These are phyloP conservation scores for Lumnitzera littorea DNA, from an alignment of 345 rosid genomes.

Conservation along the genomic window DNA sequence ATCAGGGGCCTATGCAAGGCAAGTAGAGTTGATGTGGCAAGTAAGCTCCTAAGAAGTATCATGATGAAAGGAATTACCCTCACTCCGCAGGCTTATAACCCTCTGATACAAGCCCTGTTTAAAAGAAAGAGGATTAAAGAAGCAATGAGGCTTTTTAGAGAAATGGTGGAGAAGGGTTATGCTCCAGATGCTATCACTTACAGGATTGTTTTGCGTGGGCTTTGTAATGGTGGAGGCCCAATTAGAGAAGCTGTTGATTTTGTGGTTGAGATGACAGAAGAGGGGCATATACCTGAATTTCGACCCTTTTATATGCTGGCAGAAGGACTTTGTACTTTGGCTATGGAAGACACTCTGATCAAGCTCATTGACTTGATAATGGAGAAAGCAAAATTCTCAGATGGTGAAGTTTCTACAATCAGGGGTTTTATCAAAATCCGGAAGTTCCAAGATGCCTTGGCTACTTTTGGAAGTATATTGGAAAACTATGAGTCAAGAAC, in stretches of 20 bases:
- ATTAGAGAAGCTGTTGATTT: constrained; percentile 81
- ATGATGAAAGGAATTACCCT: constrained; percentile 68
- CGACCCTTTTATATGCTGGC: constrained; percentile 74
- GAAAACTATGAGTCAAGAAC: constrained; percentile 31
- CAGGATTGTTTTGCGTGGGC: constrained; percentile 65
- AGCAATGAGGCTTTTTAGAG: constrained; percentile 76
- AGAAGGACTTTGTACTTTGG: constrained; percentile 64
- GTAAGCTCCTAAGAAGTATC: constrained; percentile 57
- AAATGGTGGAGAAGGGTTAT: constrained; percentile 56
- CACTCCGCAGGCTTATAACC: constrained; percentile 80
- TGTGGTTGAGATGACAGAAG: constrained; percentile 58
- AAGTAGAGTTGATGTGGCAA: constrained; percentile 71
- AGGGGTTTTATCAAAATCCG: constrained; percentile 62
- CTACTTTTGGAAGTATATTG: constrained; percentile 48
- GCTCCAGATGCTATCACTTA: constrained; percentile 57
- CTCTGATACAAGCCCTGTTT: constrained; percentile 70
- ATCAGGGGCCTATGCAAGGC: constrained; percentile 83
- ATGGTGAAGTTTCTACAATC: constrained; percentile 53
- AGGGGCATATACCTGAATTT: constrained; percentile 66
- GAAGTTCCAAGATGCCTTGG: constrained; percentile 71
- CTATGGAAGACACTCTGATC: constrained; percentile 60
- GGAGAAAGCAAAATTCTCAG: constrained; percentile 56
- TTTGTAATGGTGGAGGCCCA: constrained; percentile 71
- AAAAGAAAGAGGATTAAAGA: constrained; percentile 51
- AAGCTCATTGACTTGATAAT: constrained; percentile 56